phyloP scores from a whole-genome alignment of 805 yeast genomes.

The Wickerhamiella parazyma region DNA sequence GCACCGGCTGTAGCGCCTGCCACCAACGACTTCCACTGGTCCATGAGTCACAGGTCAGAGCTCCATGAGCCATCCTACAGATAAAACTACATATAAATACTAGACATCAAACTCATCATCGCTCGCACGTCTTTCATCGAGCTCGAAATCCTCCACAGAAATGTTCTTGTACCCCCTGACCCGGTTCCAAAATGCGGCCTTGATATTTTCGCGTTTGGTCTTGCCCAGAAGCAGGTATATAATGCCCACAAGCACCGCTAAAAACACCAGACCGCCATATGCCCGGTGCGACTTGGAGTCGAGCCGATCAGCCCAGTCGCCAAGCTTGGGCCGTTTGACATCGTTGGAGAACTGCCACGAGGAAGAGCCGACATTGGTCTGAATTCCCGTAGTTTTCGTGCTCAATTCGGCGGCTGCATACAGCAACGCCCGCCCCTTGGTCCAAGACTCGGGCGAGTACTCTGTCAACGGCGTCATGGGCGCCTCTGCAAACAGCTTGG shows the following conservation, averaged over 20 bases:
- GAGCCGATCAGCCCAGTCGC: slow-evolving; percentile 12
- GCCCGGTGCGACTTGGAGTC: slow-evolving; percentile 23
- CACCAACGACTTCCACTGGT: slow-evolving; percentile 28
- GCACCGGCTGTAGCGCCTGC: slow-evolving; percentile 37
- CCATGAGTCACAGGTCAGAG: slow-evolving; percentile 3
- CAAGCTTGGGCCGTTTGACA: slow-evolving; percentile 10
- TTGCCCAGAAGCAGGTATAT: slow-evolving; percentile 29
- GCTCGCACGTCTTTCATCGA: slow-evolving; percentile 11
- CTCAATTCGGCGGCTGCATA: slow-evolving; percentile 45
- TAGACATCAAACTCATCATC: slow-evolving; percentile 15
- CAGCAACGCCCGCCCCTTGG: slow-evolving; percentile 45
- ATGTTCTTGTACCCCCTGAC: slow-evolving; percentile 9
- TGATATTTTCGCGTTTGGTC: slow-evolving; percentile 15
- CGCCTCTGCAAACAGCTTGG: slow-evolving; percentile 27
- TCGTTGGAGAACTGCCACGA: slow-evolving; percentile 12
- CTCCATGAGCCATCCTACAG: too few relatives aligned
- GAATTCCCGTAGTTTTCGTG: slow-evolving; percentile 19
- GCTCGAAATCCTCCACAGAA: slow-evolving; percentile 18
- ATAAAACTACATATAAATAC: not conserved
- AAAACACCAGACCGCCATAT: slow-evolving; percentile 28
- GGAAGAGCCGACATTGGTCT: slow-evolving; percentile 11
- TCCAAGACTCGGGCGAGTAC: slow-evolving; percentile 33
- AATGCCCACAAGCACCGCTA: slow-evolving; percentile 23
- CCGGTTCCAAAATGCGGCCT: slow-evolving; percentile 10
- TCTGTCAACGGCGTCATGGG: slow-evolving; percentile 43